Base-by-base conservation (phyloP, 2,329 filamentous ascomycete species). In the Colletotrichum lentis region DNA sequence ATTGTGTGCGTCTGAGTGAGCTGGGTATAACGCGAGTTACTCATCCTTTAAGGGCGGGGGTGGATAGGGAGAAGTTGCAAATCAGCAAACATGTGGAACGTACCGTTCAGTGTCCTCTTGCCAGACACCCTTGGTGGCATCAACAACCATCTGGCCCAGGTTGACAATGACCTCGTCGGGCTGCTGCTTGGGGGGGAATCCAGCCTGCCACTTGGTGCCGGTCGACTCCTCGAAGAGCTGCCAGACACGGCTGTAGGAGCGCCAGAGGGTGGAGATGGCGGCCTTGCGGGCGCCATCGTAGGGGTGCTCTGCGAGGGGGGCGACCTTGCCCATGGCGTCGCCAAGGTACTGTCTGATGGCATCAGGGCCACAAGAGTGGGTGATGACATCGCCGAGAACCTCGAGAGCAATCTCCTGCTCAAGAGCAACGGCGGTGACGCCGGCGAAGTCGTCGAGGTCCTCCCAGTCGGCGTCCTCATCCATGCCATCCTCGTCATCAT, bases 361-460 rank as follows among this genome's bases (percentile, higher is more conserved):
- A 77, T 88, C 93, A 72, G 91, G 87, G 75, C 88, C 87, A 79
- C 93, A 94, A 55, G 93, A 93, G 82, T 96, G 90, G 54, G 92
- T 91, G 75, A 98, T 90, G 70, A 99, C 89, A 76, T 99, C 96
- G 71, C 94, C 96, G 43, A 97, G 87, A 6, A 97, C 94, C 79
- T 99, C 96, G 52, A 97, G 89, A 44, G 96, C 95, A 74, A 98
- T 96, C 81, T 99, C 96, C 82, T 98, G 97, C 85, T 98, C 96
- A 74, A 97, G 88, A 27, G 95, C 93, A 63, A 97, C 88, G 61
- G 94, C 93, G 31, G 93, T 96, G 70, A 96, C 92, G 58, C 93
- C 93, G 66, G 89, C 90, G 55, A 96, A 85, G 73, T 94, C 92
- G 73, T 94, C 91, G 87, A 92, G 94, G 69, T 94, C 92, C 67